These are phyloP conservation scores for Astrocystis sublimbata DNA, from an alignment of 495 filamentous ascomycete species.

Conservation along the genomic window DNA sequence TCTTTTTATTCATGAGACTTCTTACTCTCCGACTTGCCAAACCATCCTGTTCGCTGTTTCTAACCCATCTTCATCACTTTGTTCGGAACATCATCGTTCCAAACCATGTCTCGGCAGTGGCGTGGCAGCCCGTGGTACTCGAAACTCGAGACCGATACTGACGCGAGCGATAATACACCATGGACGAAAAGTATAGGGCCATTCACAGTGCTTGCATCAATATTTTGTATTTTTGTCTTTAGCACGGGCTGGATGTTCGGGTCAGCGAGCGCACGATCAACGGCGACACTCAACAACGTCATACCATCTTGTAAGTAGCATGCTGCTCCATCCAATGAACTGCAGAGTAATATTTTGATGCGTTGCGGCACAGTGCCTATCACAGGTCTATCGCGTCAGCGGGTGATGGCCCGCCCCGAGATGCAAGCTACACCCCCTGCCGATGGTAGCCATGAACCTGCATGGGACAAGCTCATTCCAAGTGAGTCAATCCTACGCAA, in stretches of 20 bases:
- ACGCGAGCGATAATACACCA: not conserved
- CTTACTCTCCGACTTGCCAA: too few species aligned
- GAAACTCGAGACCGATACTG: slow-evolving; percentile 1
- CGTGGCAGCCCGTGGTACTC: not conserved
- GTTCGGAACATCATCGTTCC: not conserved
- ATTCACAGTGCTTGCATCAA: not conserved
- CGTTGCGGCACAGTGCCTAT: slow-evolving; percentile 1
- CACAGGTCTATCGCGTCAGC: not conserved
- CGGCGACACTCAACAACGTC: not conserved
- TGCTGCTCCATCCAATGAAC: not conserved
- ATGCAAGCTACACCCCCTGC: slow-evolving; percentile 2
- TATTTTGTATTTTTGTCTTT: not conserved
- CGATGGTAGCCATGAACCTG: slow-evolving; percentile 2
- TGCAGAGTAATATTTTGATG: not conserved
- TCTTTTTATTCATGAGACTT: too few species aligned
- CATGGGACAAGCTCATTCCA: slow-evolving; percentile 7
- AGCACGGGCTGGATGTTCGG: not conserved
- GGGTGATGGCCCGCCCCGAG: slow-evolving; percentile 1
- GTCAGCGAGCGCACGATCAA: not conserved
- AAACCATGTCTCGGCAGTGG: not conserved
- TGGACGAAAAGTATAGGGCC: not conserved
- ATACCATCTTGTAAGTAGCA: not conserved
- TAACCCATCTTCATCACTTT: not conserved
- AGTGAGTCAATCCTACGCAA: not conserved
- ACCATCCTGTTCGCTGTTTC: too few species aligned